Percentiles rank a stretch among this genome's conserved stretches.
phyloP scores from a whole-genome alignment of 495 filamentous ascomycete species.

The Halenospora varia region DNA sequence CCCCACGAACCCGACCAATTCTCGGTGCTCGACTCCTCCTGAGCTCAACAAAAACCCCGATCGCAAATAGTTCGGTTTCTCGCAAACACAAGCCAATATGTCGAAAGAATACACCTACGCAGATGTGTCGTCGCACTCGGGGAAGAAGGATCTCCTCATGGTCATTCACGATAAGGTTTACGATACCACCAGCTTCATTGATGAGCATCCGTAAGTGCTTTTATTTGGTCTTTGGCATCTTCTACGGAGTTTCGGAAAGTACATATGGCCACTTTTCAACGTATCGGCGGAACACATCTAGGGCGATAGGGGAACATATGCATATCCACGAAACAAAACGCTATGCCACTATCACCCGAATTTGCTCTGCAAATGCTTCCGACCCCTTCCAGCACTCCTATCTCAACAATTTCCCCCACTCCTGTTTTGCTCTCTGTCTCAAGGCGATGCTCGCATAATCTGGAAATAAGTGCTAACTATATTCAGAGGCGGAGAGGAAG shows the following conservation, averaged over 20 bases:
- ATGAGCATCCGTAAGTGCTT: constrained; percentile 95
- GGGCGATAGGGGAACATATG: neutral
- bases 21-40: no score
- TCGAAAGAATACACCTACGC: constrained; percentile 72
- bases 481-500: constrained; percentile 92
- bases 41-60: neutral
- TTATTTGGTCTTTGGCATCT: constrained; percentile 1
- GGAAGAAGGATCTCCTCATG: constrained; percentile 92
- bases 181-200: constrained; percentile 80
- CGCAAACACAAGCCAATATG: constrained; percentile 49
- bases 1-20: no score
- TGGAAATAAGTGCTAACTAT: constrained; percentile 14
- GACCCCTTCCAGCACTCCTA: neutral
- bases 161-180: constrained; percentile 98
- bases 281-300: neutral
- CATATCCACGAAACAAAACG: neutral
- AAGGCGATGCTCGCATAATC: no score
- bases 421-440: constrained; percentile 7
- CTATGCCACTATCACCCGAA: neutral
- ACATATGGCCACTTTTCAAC: neutral
- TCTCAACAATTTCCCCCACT: constrained; percentile 6
- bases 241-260: neutral
- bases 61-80: neutral
- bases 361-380: neutral
- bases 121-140: constrained; percentile 82